Evolutionary conservation across 768 basidiomycete species (phyloP), one percentile per base, ranked within the genome.

Genomic region (Myochromella boudieri): DNA sequence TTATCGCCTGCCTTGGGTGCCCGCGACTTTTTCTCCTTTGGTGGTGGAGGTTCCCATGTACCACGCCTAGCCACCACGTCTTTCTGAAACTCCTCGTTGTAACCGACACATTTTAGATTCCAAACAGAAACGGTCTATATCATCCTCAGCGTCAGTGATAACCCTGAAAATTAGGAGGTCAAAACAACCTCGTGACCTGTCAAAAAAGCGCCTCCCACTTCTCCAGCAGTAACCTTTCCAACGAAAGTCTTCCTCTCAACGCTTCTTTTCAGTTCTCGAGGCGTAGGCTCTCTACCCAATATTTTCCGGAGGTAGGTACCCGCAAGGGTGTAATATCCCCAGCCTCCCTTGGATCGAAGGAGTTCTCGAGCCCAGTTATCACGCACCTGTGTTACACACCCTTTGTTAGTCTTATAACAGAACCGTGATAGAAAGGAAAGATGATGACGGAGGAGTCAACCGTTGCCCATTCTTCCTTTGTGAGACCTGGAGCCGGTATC

Each of bases 71-170:
- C 55, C 10, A 58, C 59, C 2, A 74, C 45, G 8, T 64, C 54
- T 11, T 49, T 46, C 48, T 72, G 71, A 43, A 74, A 69, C 0
- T 62, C 51, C 3, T 54, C 53, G 36, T 74, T 68, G 37, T 74
- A 74, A 1, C 60, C 70, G 18, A 72, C 58, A 37, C 72, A 74
- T 43, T 72, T 66, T 64, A 72, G 60, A 0, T 62, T 65, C 65
- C 67, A 71, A 2, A 69, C 66, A 1, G 55, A 55, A 17, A 74
- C 53, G 17, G 43, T 44, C 68, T 71, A 10, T 36, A 6, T 2
- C 21, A 37, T 11, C 4, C 11, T 7, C 32, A 31, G 9, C 18
- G 11, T 0, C 21, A 17, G n/a, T 37, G 7, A 24, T 10, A 20
- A 0, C 5, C 34, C 11, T 11, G 8, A 11, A 2, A 12, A n/a